Evolutionary conservation across 23 red algal genomes (phyloP).

Genomic region (Chondrus crispus): DNA sequence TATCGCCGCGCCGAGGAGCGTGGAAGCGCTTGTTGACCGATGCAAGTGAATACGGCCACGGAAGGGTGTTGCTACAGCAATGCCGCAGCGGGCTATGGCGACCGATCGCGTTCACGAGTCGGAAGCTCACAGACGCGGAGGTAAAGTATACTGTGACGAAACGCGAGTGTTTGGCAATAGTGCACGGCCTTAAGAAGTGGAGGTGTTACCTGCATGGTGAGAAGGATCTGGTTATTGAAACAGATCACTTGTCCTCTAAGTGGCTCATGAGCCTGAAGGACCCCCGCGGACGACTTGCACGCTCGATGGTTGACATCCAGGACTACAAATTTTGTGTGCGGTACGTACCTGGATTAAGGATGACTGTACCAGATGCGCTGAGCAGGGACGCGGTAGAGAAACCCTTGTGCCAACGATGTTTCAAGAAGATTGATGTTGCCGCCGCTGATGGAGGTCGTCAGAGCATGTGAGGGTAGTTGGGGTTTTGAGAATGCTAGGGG

Average conservation of each 20-base stretch:
- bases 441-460: too few species aligned
- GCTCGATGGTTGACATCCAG: not conserved
- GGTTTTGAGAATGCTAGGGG: too few species aligned
- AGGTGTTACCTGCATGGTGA: not conserved
- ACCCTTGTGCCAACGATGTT: not conserved
- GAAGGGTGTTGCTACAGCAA: not conserved
- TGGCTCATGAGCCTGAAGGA: not conserved
- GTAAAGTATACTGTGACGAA: not conserved
- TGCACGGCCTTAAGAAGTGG: not conserved
- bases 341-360: not conserved
- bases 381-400: not conserved
- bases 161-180: not conserved
- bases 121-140: not conserved
- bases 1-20: not conserved
- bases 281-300: not conserved
- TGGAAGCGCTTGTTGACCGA: not conserved
- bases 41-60: not conserved
- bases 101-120: not conserved
- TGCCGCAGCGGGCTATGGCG: not conserved
- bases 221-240: not conserved
- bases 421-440: too few species aligned
- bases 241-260: not conserved
- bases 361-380: not conserved
- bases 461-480: too few species aligned
- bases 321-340: not conserved